Percentiles rank a stretch among this genome's conserved stretches.
These are phyloP conservation scores for Iberis amara DNA, from an alignment of 441 rosid genomes.

Conservation along the genomic window DNA sequence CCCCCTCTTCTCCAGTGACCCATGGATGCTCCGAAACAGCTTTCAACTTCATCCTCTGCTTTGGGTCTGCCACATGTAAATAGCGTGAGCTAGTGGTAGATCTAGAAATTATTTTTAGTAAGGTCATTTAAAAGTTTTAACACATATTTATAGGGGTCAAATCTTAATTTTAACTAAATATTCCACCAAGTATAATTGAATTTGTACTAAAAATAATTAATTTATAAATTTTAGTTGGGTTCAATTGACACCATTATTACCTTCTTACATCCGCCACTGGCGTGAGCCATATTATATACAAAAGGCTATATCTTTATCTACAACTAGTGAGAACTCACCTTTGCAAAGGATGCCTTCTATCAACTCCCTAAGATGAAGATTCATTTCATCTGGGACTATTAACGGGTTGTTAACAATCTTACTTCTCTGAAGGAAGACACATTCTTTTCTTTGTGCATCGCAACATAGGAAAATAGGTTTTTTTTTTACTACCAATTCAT, in stretches of 20 bases:
- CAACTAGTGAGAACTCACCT: conserved; percentile 16
- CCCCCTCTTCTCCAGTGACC: conserved; percentile 69
- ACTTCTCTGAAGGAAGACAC: not conserved
- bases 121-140: too few species aligned
- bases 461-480: too few species aligned
- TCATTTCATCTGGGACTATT: conserved; percentile 50
- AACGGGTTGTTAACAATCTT: conserved; percentile 75
- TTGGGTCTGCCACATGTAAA: conserved; percentile 48
- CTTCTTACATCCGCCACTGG: too few species aligned
- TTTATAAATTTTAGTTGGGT: too few species aligned
- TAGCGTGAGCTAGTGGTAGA: not conserved
- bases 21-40: conserved; percentile 59
- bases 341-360: conserved; percentile 81
- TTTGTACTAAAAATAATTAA: too few species aligned
- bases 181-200: too few species aligned
- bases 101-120: too few species aligned
- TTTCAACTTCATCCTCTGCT: conserved; percentile 53
- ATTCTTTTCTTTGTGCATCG: not conserved
- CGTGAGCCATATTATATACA: not conserved
- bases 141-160: too few species aligned
- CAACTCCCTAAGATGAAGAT: conserved; percentile 53
- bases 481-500: too few species aligned
- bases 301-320: not conserved
- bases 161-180: too few species aligned
- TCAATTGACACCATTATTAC: too few species aligned